phyloP scores from a whole-genome alignment of 225 moss, liverwort and hornwort genomes.

The Rhytidiadelphus loreus region DNA sequence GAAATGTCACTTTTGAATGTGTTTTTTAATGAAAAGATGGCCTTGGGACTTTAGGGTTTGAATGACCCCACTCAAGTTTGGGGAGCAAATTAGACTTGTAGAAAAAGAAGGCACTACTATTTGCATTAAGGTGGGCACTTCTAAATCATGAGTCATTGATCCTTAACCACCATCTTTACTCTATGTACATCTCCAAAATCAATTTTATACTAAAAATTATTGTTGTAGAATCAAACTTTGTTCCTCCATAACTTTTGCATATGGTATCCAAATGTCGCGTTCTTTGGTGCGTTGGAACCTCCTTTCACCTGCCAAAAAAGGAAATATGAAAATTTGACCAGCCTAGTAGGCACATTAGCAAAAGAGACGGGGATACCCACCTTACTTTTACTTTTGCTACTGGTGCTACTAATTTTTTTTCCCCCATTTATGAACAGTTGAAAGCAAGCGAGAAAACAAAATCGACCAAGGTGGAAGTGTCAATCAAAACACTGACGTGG shows the following conservation, averaged over 20 bases:
- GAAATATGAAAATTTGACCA: not conserved
- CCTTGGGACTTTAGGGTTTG: not conserved
- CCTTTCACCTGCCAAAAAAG: not conserved
- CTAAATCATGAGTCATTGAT: fast-evolving
- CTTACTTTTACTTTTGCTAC: not conserved
- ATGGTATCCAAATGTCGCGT: not conserved
- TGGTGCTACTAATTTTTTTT: not conserved
- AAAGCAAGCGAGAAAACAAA: not conserved
- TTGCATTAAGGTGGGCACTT: not conserved
- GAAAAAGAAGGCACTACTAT: not conserved
- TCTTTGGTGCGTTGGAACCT: not conserved
- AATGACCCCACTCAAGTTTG: not conserved
- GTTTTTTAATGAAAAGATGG: not conserved
- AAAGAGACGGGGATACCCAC: not conserved
- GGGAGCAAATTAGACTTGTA: not conserved
- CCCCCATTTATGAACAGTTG: not conserved
- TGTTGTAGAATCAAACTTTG: not conserved
- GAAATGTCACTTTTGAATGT: not conserved
- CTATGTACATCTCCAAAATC: not conserved
- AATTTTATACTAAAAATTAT: not conserved
- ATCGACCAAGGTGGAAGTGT: not conserved
- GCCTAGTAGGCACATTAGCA: too few species aligned
- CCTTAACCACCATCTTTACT: not conserved
- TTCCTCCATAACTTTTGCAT: not conserved
- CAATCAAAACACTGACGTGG: not conserved